Base-by-base conservation (phyloP, 2,329 filamentous ascomycete species). In the Fusarium sororula region DNA sequence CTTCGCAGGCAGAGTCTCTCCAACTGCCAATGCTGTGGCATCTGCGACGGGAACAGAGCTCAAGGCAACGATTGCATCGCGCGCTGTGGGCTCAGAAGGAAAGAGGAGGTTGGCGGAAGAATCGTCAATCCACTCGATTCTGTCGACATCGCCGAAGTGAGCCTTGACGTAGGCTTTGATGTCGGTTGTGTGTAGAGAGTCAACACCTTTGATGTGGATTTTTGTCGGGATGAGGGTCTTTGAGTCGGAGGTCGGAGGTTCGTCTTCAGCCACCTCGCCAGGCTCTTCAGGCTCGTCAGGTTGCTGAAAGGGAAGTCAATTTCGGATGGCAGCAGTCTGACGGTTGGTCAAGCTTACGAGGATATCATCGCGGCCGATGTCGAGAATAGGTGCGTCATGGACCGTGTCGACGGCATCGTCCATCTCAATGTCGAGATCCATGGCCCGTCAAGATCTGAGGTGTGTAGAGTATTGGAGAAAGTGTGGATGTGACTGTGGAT, bases 51-150 rank as follows among this genome's bases (percentile, higher is more conserved):
- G 82, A 24, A 88, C 81, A 24, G 84, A 83, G 63, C 87, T 84
- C 35, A 92, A 85, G 12, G 88, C 85, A 32, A 83, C 78, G 26
- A 92, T 82, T 24, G 90, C 90, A 53, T 89, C 86, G 24, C 85
- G 83, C 4, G 90, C 90, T 12, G 81, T 80, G 30, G 82, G 79
- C 20, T 90, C 85, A 12, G 87, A 87, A 44, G 84, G 85, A 84
- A 96, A 98, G 59, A 97, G 83, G 60, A 98, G 86, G 80, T 98
- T 98, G 71, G 94, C 94, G 0, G 94, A 96, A 12, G 90, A 91
- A 82, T 99, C 96, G 81, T 98, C 94, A 75, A 99, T 94, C 96
- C 96, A 99, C 84, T 98, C 95, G 72, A 98, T 87, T 70, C 89
- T 88, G 63, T 89, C 85, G 64, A 91, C 85, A 20, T 82, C 81